Conservation (phyloP, 2,329 filamentous ascomycete species). For the Colletotrichum gigasporum region DNA sequence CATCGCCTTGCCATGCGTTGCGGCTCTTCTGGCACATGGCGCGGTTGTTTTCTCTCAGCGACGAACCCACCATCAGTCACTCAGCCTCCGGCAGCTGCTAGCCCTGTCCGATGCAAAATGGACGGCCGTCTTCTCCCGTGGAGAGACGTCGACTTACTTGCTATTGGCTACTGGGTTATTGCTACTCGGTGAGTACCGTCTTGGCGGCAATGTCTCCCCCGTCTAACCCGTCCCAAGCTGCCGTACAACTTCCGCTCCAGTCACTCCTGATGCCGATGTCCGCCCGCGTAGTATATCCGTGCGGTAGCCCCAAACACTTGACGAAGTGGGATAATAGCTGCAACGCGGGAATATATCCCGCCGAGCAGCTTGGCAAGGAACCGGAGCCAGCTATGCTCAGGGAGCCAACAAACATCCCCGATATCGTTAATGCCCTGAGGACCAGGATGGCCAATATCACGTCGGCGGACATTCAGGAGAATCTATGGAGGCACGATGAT, state of each 20-base stretch:
- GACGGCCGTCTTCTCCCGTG: conserved; percentile 18
- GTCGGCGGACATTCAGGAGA: conserved; percentile 22
- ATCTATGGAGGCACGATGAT: conserved; percentile 24
- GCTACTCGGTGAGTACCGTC: conserved; percentile 3
- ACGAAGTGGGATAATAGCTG: conserved; percentile 23
- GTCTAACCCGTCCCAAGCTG: conserved; percentile 10
- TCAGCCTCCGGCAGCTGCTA: conserved; percentile 25
- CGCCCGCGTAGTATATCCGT: conserved; percentile 17
- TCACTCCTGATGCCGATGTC: conserved; percentile 21
- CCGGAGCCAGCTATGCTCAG: conserved; percentile 19
- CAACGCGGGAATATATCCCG: background rate
- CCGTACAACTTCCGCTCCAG: conserved; percentile 23
- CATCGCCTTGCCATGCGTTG: conserved; percentile 25
- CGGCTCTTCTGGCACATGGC: conserved; percentile 25
- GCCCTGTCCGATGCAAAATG: conserved; percentile 26
- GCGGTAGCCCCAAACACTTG: conserved; percentile 6
- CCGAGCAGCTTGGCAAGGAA: conserved; percentile 18
- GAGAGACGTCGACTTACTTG: conserved; percentile 19
- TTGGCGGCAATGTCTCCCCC: background rate
- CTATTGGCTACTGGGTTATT: conserved; percentile 16
- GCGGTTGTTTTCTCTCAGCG: conserved; percentile 29
- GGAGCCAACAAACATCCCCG: background rate
- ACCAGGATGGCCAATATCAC: conserved; percentile 16
- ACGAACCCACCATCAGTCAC: conserved; percentile 9
- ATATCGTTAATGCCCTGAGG: conserved; percentile 3